These are phyloP conservation scores for Phytopythium delawarense DNA, from an alignment of 352 stramenopile genomes.

Conservation along the genomic window DNA sequence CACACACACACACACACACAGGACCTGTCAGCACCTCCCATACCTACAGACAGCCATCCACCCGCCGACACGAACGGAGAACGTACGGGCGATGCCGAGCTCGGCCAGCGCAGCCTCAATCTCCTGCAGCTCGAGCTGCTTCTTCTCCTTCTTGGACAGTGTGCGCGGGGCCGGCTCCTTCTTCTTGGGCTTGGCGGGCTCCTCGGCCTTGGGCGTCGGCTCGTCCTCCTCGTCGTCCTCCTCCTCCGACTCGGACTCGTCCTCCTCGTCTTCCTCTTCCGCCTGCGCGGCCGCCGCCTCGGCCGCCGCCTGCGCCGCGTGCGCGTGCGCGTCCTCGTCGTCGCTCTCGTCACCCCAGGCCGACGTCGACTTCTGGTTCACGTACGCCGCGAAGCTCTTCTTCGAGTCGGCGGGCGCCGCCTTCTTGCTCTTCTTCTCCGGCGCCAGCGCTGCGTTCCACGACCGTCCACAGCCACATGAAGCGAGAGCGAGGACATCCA, in stretches of 20 bases:
- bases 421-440: constrained; percentile 67
- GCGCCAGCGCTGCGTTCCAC: constrained; percentile 32
- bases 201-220: constrained; percentile 16
- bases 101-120: constrained; percentile 61
- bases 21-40: neutral
- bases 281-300: constrained; percentile 22
- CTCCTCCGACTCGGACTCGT: constrained; percentile 30
- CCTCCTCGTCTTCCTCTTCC: constrained; percentile 33
- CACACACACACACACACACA: neutral
- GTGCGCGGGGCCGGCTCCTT: constrained; percentile 25
- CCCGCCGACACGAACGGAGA: neutral
- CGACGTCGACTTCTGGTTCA: constrained; percentile 59
- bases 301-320: constrained; percentile 18
- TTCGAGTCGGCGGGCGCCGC: constrained; percentile 39
- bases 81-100: constrained; percentile 52
- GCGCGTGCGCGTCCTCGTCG: constrained; percentile 62
- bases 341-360: constrained; percentile 70
- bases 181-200: constrained; percentile 28
- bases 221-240: constrained; percentile 37
- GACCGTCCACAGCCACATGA: constrained; percentile 1
- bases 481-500: too few relatives aligned
- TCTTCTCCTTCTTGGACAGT: constrained; percentile 81
- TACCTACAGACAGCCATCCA: neutral
- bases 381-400: constrained; percentile 67
- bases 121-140: constrained; percentile 73